Evolutionary conservation across 1,284 basidiomycete genomes (phyloP).

Genomic region (Ceratobasidium sp.): DNA sequence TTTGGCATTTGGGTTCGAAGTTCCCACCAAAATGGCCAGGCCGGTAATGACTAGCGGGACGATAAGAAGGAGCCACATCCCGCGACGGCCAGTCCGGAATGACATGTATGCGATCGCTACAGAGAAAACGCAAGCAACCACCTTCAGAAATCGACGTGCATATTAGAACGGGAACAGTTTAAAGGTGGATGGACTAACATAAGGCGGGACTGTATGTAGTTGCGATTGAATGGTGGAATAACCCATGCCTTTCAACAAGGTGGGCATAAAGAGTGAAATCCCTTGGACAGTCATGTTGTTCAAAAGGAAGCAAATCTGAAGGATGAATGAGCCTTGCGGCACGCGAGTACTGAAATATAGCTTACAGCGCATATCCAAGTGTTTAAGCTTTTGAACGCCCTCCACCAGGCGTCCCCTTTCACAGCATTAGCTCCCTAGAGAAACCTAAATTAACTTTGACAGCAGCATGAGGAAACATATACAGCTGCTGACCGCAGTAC

Average conservation of each 20-base stretch:
- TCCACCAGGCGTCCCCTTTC: slow-evolving; percentile 48
- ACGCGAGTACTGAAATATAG: background rate
- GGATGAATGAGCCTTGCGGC: background rate
- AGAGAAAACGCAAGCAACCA: slow-evolving; percentile 46
- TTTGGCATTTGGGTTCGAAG: slow-evolving; percentile 43
- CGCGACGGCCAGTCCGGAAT: slow-evolving; percentile 46
- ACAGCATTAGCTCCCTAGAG: slow-evolving; percentile 45
- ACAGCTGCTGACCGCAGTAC: slow-evolving; percentile 5
- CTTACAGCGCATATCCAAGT: slow-evolving; percentile 48
- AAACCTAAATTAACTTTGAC: background rate
- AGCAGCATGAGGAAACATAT: too few relatives aligned
- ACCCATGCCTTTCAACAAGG: slow-evolving; percentile 48
- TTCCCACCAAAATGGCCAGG: slow-evolving; percentile 45
- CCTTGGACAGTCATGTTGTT: slow-evolving; percentile 52
- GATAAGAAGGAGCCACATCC: slow-evolving; percentile 47
- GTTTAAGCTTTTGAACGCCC: slow-evolving; percentile 50
- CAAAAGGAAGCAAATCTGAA: slow-evolving; percentile 50
- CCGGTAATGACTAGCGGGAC: slow-evolving; percentile 46
- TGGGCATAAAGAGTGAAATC: slow-evolving; percentile 52
- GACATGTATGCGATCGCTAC: slow-evolving; percentile 46
- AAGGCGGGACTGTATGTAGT: slow-evolving; percentile 48
- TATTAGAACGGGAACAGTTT: background rate
- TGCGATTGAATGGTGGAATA: slow-evolving; percentile 48
- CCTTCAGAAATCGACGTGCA: slow-evolving; percentile 12
- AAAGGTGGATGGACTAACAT: slow-evolving; percentile 32